A percentile compares a stretch with the other conserved stretches of the same genome.
Evolutionary conservation across 78 protist species (phyloP).

Genomic region (Protostelium mycophagum): DNA sequence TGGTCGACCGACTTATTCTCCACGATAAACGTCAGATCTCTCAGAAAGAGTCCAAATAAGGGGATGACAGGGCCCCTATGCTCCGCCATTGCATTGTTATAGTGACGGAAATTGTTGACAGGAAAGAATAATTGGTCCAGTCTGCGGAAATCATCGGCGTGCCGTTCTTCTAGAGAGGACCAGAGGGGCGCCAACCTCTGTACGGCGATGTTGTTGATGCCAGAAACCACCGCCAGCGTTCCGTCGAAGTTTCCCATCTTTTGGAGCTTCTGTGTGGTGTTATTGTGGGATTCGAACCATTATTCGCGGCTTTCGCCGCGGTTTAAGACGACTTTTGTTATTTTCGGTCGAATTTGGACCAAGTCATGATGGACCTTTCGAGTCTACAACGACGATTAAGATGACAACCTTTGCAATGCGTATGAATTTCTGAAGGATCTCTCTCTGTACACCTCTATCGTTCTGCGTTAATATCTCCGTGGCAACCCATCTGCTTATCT

Average conservation of each 20-base stretch:
- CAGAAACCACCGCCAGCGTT: neutral
- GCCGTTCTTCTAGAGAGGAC: neutral
- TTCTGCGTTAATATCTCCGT: neutral
- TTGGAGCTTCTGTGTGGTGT: neutral
- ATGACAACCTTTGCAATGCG: neutral
- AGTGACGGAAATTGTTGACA: neutral
- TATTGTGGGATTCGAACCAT: neutral
- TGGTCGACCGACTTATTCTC: neutral
- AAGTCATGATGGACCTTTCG: too few relatives aligned
- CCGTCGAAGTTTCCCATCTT: neutral
- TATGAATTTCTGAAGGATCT: neutral
- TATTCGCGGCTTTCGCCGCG: too few relatives aligned
- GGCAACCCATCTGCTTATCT: neutral
- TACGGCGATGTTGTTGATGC: neutral
- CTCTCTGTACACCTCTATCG: neutral
- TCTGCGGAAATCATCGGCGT: neutral
- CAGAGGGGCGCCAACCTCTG: neutral
- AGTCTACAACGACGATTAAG: too few relatives aligned
- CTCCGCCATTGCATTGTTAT: neutral
- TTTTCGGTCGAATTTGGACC: too few relatives aligned
- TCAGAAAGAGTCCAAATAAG: neutral
- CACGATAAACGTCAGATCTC: neutral
- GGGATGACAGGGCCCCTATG: neutral
- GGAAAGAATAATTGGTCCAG: neutral
- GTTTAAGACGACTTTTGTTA: too few relatives aligned